Evolutionary conservation across 139 green algal genomes (phyloP).

Genomic region (Asterochloris sp.): DNA sequence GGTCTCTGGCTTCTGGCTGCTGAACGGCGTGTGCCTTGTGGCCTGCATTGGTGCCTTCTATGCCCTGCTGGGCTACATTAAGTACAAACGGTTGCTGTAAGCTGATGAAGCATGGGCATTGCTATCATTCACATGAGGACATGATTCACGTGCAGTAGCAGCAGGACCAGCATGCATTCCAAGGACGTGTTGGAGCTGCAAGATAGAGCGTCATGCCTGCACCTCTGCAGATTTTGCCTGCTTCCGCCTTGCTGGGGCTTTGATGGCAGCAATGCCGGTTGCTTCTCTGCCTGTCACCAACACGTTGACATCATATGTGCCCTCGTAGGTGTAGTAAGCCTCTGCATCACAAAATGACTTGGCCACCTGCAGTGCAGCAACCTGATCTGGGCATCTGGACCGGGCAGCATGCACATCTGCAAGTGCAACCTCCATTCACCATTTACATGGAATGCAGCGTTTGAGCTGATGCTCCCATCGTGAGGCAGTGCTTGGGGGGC

Average conservation of each 20-base stretch:
- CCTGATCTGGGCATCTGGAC: too few species aligned
- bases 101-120: neutral
- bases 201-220: slow-evolving; percentile 5
- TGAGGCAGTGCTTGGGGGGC: neutral
- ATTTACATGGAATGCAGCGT: neutral
- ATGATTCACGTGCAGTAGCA: neutral
- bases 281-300: slow-evolving; percentile 80
- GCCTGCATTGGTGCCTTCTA: slow-evolving; percentile 45
- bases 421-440: neutral
- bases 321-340: slow-evolving; percentile 86
- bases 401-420: neutral
- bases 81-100: slow-evolving; percentile 24
- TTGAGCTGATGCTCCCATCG: neutral
- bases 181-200: neutral
- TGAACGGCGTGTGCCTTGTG: slow-evolving; percentile 43
- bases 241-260: slow-evolving; percentile 31
- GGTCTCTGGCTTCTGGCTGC: slow-evolving; percentile 35
- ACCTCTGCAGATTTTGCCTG: slow-evolving; percentile 6
- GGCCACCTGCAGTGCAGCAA: slow-evolving; percentile 43
- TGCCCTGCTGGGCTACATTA: slow-evolving; percentile 46
- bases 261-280: slow-evolving; percentile 84
- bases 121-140: neutral
- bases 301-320: slow-evolving; percentile 83
- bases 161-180: neutral
- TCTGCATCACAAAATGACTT: slow-evolving; percentile 87